A percentile compares a stretch with the other conserved stretches of the same genome.
These are phyloP conservation scores for Zygosaccharomyces bailii DNA, from an alignment of 805 yeast genomes.

Conservation along the genomic window DNA sequence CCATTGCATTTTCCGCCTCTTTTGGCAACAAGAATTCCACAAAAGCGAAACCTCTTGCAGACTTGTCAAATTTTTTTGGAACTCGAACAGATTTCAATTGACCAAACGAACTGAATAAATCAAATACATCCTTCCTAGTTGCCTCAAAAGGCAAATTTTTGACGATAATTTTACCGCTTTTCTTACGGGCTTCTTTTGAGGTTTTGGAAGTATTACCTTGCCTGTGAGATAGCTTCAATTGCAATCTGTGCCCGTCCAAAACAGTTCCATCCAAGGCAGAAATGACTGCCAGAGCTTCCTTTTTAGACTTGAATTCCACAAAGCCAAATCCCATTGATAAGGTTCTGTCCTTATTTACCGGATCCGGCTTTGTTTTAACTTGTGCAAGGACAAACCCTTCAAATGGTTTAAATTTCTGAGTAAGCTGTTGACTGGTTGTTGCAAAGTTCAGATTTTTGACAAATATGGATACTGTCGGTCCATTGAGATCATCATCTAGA, in stretches of 20 bases:
- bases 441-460: slow-evolving; percentile 88
- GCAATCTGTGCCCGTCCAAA: slow-evolving; percentile 86
- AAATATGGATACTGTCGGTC: slow-evolving; percentile 83
- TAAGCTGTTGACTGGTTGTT: slow-evolving; percentile 59
- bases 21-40: slow-evolving; percentile 83
- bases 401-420: slow-evolving; percentile 60
- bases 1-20: slow-evolving; percentile 94
- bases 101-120: slow-evolving; percentile 91
- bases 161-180: slow-evolving; percentile 76
- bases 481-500: slow-evolving; percentile 46
- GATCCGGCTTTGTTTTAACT: slow-evolving; percentile 84
- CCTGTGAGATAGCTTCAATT: slow-evolving; percentile 84
- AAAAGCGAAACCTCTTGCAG: slow-evolving; percentile 97
- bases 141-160: slow-evolving; percentile 98
- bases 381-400: slow-evolving; percentile 80
- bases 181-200: slow-evolving; percentile 39
- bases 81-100: slow-evolving; percentile 91
- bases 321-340: slow-evolving; percentile 98
- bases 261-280: slow-evolving; percentile 67
- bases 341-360: slow-evolving; percentile 61
- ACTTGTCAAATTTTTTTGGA: slow-evolving; percentile 91
- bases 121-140: slow-evolving; percentile 85
- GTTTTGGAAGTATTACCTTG: slow-evolving; percentile 41
- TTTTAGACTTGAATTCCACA: slow-evolving; percentile 78
- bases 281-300: slow-evolving; percentile 76